phyloP scores from a whole-genome alignment of 116 monocot genomes.

The Zostera marina region DNA sequence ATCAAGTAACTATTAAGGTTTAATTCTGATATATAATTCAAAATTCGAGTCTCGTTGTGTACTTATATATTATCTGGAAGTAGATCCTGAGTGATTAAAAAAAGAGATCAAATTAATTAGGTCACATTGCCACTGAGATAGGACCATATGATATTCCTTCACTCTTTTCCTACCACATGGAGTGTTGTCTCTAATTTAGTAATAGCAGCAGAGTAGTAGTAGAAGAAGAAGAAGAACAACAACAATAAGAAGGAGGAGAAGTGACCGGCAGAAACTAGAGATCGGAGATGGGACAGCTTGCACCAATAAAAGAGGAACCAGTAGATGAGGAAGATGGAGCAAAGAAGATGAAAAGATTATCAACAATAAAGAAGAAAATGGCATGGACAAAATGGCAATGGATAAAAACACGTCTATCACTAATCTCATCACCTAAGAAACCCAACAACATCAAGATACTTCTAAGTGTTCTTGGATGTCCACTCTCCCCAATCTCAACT shows the following conservation, averaged over 20 bases:
- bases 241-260: background rate
- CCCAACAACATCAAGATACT: constrained; percentile 47
- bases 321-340: constrained; percentile 15
- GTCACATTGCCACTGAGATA: too few species aligned
- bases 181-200: background rate
- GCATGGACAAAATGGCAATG: constrained; percentile 28
- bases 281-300: constrained; percentile 18
- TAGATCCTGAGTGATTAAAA: too few species aligned
- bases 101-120: too few species aligned
- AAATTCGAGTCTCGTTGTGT: too few species aligned
- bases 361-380: constrained; percentile 14
- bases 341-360: background rate
- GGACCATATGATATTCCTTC: too few species aligned
- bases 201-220: background rate
- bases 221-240: background rate
- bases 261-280: background rate
- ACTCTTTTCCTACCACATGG: too few species aligned
- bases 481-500: constrained; percentile 53
- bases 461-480: constrained; percentile 73
- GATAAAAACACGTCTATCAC: constrained; percentile 32
- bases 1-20: too few species aligned
- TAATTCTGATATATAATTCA: too few species aligned
- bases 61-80: too few species aligned
- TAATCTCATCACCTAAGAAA: constrained; percentile 16
- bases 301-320: constrained; percentile 56